Base-by-base conservation (phyloP, 441 rosid genomes). In the Euphorbia celastroides region DNA sequence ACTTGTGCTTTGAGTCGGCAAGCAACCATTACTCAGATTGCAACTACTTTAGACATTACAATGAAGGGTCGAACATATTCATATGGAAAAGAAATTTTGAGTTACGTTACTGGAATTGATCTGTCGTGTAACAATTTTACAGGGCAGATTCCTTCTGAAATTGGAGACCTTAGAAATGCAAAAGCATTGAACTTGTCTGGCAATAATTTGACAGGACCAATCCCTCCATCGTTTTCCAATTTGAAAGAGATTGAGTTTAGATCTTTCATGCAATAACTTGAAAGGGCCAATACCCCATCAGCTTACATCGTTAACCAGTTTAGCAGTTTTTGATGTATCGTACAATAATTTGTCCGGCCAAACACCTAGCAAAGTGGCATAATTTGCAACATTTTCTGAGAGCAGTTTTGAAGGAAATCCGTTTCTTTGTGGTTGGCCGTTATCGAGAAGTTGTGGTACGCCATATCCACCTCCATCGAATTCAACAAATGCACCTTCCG, bases 391-490 rank as follows among this genome's bases (percentile, higher is more conserved):
- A 34, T 34, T 34, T 34, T 34, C 38, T 34, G 38, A 34, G 9
- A 34, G 38, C 38, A 34, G 38, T 34, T 34, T 3, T 34, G 9
- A 3, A 74, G 71, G 57, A 0, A 64, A 64, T 7, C 12, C 57
- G 17, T 64, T 64, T 16, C 67, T 64, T n/a, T 28, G 42, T 64
- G 67, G 84, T 44, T 32, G 51, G 14, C 74, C 65, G 6, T 51
- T 80, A 42, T 25, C 23, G 12, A 61, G 16, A 0, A 68, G 22
- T 3, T 48, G 60, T 19, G 1, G 4, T 6, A 3, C 10, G 13
- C 11, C 1, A 7, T 6, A 17, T 19, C 7, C 67, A n/a, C 51
- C 16, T 0, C 0, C 13, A 6, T 7, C 57, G 12, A 44, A 13
- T 1, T 0, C 17, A 11, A 44, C 3, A 44, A 44, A 5, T 44